Conservation (phyloP, 2,329 filamentous ascomycete genomes). For the Plectosphaerella plurivora region DNA sequence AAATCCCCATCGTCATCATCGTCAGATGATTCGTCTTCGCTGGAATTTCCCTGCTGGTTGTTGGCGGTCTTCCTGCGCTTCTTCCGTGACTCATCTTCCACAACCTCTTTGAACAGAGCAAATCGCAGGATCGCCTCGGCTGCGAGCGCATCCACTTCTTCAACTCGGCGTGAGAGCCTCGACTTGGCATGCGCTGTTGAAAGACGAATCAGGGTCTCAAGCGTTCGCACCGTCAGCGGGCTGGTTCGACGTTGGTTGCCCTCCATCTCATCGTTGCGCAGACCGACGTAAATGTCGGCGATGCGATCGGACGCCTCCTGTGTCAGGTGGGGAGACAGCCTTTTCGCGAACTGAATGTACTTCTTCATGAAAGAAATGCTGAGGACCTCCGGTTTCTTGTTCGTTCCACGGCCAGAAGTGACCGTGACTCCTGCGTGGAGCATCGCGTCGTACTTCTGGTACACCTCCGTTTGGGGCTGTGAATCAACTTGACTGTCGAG, state of each 20-base stretch:
- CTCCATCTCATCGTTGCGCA: constrained; percentile 94
- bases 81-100: constrained; percentile 74
- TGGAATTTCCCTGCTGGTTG: constrained; percentile 53
- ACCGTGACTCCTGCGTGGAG: constrained; percentile 85
- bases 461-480: constrained; percentile 80
- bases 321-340: constrained; percentile 85
- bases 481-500: constrained; percentile 70
- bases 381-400: constrained; percentile 78
- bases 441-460: constrained; percentile 95
- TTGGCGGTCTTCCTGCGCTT: constrained; percentile 70
- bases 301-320: constrained; percentile 91
- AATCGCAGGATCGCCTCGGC: constrained; percentile 90
- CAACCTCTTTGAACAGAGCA: constrained; percentile 93
- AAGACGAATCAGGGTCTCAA: constrained; percentile 97
- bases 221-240: constrained; percentile 92
- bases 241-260: constrained; percentile 90
- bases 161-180: constrained; percentile 79
- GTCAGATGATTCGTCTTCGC: constrained; percentile 53
- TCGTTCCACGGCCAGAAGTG: constrained; percentile 67
- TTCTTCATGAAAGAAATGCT: constrained; percentile 99
- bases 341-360: constrained; percentile 97
- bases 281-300: constrained; percentile 81
- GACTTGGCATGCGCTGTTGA: constrained; percentile 95
- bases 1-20: constrained; percentile 45
- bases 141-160: constrained; percentile 81